Base-by-base conservation (phyloP, 441 rosid genomes). In the Gossypium trilobum region DNA sequence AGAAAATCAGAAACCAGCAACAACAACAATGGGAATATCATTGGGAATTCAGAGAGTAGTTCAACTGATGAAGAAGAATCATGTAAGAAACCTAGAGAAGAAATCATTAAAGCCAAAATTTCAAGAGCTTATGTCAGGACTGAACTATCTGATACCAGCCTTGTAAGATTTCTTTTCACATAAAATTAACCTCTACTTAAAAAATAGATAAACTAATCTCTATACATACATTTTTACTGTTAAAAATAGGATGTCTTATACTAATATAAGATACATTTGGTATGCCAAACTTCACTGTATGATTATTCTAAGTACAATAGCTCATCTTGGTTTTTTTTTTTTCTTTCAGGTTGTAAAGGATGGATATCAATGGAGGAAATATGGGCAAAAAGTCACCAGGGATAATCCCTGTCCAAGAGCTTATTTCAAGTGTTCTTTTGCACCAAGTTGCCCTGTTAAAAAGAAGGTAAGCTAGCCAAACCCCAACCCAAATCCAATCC, bases 331-430 rank as follows among this genome's bases (percentile, higher is more conserved):
- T 3, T 10, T 10, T 44, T 44, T 8, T 5, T 11, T 9, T 44
- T 10, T 44, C 59, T 31, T 71, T 55, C 75, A 94, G 99, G 83
- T 92, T 29, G 96, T 92, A 73, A 92, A 89, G 70, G 99, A 95
- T 87, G 99, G 99, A 63, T 95, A 89, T 81, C 99, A 92, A 76
- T 92, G 99, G 99, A 95, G 99, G 80, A 95, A 95, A 72, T 95
- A 95, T 77, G 99, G 99, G n/a, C 99, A 95, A 71, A 95, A 95
- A 74, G 98, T 95, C 22, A 95, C 99, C 3, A 91, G 98, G 85
- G 93, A 95, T 72, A 95, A 95, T 68, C 99, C 99, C 66, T 95
- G 84, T 75, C 99, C 99, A 5, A 85, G 99, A 85, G 99, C 98
- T 74, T 95, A 95, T 84, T 95, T 89, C 90, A 92, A 87, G 77